These are phyloP conservation scores for Penicillium sclerotiorum DNA, from an alignment of 2,329 filamentous ascomycete genomes.

Conservation along the genomic window DNA sequence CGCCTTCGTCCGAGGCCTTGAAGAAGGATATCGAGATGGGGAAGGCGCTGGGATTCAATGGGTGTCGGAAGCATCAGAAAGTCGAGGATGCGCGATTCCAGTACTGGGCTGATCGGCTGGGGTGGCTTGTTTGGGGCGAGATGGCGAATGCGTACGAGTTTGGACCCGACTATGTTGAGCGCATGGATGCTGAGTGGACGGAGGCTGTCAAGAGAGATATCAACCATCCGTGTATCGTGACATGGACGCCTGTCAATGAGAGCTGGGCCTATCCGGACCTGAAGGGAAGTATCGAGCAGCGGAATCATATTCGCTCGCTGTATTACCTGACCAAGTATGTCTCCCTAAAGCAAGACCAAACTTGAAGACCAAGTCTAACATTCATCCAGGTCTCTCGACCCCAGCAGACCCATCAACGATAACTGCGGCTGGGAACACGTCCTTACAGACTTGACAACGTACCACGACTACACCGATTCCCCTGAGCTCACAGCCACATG, in stretches of 20 bases:
- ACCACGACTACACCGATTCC: constrained; percentile 68
- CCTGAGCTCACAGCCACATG: constrained; percentile 60
- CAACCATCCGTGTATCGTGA: constrained; percentile 66
- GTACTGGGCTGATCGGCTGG: constrained; percentile 66
- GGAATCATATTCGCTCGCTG: constrained; percentile 65
- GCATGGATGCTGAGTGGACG: constrained; percentile 67
- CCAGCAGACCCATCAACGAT: constrained; percentile 67
- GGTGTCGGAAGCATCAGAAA: constrained; percentile 69
- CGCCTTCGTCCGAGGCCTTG: constrained; percentile 68
- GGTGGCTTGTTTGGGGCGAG: constrained; percentile 69
- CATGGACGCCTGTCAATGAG: constrained; percentile 69
- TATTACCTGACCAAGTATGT: constrained; percentile 66
- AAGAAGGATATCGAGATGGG: constrained; percentile 64
- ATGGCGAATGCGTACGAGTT: constrained; percentile 70
- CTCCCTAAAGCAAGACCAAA: background rate
- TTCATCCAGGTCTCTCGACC: constrained; percentile 55
- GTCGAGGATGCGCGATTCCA: constrained; percentile 69
- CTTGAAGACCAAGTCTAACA: background rate
- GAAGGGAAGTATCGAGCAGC: constrained; percentile 58
- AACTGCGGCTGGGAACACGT: constrained; percentile 75
- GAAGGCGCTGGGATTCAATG: constrained; percentile 69
- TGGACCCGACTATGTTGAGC: constrained; percentile 58
- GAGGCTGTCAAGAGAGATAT: constrained; percentile 65
- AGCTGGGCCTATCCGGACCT: constrained; percentile 66
- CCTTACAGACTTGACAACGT: constrained; percentile 65